A percentile compares a stretch with the other conserved stretches of the same genome.
These are phyloP conservation scores for Lithospermum erythrorhizon DNA, from an alignment of 257 asterid species.

Conservation along the genomic window DNA sequence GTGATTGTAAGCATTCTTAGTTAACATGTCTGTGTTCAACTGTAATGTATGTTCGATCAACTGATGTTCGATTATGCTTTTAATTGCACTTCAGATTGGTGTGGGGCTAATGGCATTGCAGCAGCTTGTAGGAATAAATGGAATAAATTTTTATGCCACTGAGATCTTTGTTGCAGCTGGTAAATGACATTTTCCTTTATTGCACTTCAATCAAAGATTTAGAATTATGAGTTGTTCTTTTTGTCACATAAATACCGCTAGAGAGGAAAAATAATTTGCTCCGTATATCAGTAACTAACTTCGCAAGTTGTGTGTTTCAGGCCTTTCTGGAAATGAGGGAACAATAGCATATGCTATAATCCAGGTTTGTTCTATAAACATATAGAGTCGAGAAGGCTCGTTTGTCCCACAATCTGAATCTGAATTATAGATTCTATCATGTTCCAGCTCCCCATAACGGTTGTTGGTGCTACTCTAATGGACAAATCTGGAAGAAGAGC, in stretches of 20 bases:
- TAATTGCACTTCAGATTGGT: conserved; percentile 35
- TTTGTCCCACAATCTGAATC: neutral
- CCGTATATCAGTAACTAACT: conserved; percentile 3
- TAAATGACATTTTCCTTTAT: conserved; percentile 9
- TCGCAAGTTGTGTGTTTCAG: conserved; percentile 21
- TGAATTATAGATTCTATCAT: neutral
- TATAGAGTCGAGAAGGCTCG: neutral
- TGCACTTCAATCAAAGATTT: neutral
- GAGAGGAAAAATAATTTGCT: no score
- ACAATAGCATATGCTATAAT: conserved; percentile 57
- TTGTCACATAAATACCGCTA: neutral
- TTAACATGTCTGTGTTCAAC: neutral
- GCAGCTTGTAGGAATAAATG: conserved; percentile 70
- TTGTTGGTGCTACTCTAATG: conserved; percentile 66
- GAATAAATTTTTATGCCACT: conserved; percentile 60
- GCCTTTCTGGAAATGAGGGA: conserved; percentile 58
- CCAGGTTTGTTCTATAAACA: conserved; percentile 35
- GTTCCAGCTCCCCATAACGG: conserved; percentile 56
- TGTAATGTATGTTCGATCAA: no score
- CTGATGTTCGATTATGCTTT: neutral
- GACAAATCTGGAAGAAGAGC: conserved; percentile 76
- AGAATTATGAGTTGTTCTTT: neutral
- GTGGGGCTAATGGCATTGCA: conserved; percentile 78
- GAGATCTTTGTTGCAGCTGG: conserved; percentile 72
- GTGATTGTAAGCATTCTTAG: conserved; percentile 37